phyloP scores from a whole-genome alignment of 805 yeast genomes.

The Tetrapisispora arboricola region DNA sequence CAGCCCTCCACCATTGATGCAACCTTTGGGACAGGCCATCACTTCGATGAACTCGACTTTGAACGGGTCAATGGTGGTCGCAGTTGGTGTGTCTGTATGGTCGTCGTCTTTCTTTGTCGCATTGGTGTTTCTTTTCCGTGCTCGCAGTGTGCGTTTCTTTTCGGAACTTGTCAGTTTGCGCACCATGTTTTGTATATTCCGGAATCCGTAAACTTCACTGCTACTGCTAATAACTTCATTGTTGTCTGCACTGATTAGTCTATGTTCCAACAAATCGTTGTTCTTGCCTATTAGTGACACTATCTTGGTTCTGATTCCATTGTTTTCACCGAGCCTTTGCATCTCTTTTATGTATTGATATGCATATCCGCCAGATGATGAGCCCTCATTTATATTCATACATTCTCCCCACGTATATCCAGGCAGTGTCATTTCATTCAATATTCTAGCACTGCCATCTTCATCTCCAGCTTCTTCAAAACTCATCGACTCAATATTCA shows the following conservation, averaged over 20 bases:
- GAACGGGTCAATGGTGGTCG: constrained; percentile 39
- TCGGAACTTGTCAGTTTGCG: constrained; percentile 50
- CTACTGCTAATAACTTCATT: constrained; percentile 41
- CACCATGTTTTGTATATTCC: constrained; percentile 89
- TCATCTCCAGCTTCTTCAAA: constrained; percentile 14
- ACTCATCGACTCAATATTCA: constrained; percentile 26
- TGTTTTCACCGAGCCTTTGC: constrained; percentile 19
- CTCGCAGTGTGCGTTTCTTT: constrained; percentile 17
- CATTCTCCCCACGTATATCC: constrained; percentile 5
- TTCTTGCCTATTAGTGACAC: constrained; percentile 55
- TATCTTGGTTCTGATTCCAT: constrained; percentile 17
- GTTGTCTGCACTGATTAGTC: constrained; percentile 35
- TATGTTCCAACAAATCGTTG: constrained; percentile 61
- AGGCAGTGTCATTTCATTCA: constrained; percentile 12
- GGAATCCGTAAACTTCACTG: constrained; percentile 77
- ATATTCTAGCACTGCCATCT: constrained; percentile 17
- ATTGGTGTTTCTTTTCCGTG: constrained; percentile 22
- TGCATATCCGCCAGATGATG: constrained; percentile 86
- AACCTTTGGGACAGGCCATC: constrained; percentile 98
- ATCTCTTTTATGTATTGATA: constrained; percentile 46
- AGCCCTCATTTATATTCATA: constrained; percentile 52
- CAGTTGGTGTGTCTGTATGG: constrained; percentile 14
- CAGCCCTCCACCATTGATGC: constrained; percentile 96
- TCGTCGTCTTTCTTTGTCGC: constrained; percentile 25
- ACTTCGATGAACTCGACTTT: constrained; percentile 78